Evolutionary conservation across 306 rosid genomes (phyloP), one percentile per base, ranked within the genome.

Genomic region (Prunus davidiana): DNA sequence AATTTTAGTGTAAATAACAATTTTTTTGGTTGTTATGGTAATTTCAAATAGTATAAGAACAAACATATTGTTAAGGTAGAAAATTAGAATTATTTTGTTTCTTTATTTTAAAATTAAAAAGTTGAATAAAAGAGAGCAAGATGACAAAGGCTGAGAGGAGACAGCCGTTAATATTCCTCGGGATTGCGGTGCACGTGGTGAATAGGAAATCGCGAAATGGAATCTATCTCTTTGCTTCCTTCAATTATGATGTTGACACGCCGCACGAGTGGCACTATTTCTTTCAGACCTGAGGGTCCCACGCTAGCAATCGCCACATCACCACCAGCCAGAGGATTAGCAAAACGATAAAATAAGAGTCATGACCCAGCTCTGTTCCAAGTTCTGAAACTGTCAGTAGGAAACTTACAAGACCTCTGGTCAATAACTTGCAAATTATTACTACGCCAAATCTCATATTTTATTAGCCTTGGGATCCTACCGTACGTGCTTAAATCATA

Each of bases 321-420:
- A 76, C 22, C 62, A 19, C 56, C 66, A 41, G 46, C 75, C 32
- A 16, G 60, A 61, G 27, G 11, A 12, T 49, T 84, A 79, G 65
- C 84, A 76, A 91, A 75, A 80, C 87, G 93, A 89, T 82, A 84
- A 86, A 82, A 77, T 76, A 78, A 22, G 76, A 83, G 90, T 85
- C 93, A 62, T 25, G 13, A 20, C 2, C 9, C 41, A 15, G 38
- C 24, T 27, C 7, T 8, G 43, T 50, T 54, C 75, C 32, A 43
- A 60, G 20, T 45, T 73, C 19, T 4, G 15, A 41, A 55, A 72
- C 25, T 15, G 76, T 41, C 67, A 30, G 65, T 12, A 71, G 65
- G 51, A 27, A 56, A 32, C 52, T 9, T 51, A 16, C 28, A 18
- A 52, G 50, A 16, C 22, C 1, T 56, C 19, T 64, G 76, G 76